Evolutionary conservation across 1,284 basidiomycete species (phyloP).

Genomic region (Fistulinella cinereoalba): DNA sequence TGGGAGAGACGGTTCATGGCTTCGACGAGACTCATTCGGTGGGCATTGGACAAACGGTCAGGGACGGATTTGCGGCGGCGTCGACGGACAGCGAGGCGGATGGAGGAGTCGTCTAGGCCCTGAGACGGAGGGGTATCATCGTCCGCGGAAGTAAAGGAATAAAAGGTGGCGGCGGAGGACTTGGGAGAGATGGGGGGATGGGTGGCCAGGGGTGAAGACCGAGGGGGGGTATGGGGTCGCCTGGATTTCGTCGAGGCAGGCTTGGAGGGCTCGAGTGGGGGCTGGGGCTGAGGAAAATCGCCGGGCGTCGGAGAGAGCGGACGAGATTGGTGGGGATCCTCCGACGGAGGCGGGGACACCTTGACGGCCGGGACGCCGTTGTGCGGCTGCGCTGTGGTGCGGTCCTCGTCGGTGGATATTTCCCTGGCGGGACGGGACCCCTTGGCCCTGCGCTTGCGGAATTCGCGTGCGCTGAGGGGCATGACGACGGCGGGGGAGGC

Average conservation of each 20-base stretch:
- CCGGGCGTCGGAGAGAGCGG: not conserved
- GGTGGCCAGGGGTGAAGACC: slow-evolving; percentile 12
- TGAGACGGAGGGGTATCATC: slow-evolving; percentile 5
- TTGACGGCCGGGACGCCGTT: slow-evolving; percentile 11
- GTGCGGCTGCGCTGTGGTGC: not conserved
- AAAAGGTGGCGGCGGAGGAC: slow-evolving; percentile 30
- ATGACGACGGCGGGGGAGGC: slow-evolving; percentile 29
- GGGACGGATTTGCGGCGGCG: slow-evolving; percentile 27
- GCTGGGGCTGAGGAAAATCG: slow-evolving; percentile 3
- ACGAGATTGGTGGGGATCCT: not conserved
- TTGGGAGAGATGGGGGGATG: slow-evolving; percentile 26
- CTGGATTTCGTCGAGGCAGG: slow-evolving; percentile 1
- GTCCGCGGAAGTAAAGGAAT: slow-evolving; percentile 21
- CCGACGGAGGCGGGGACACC: slow-evolving; percentile 12
- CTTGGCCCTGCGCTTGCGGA: slow-evolving; percentile 21
- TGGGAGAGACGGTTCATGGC: slow-evolving; percentile 31
- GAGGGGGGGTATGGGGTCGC: slow-evolving; percentile 18
- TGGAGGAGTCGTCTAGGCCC: not conserved
- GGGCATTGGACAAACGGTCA: slow-evolving; percentile 22
- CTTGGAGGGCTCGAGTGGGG: slow-evolving; percentile 3
- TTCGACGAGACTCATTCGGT: slow-evolving; percentile 29
- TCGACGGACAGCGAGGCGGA: slow-evolving; percentile 12
- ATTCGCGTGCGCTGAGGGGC: slow-evolving; percentile 31
- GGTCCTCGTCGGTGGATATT: slow-evolving; percentile 13
- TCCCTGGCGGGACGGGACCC: slow-evolving; percentile 2